These are phyloP conservation scores for Hypoxylon sp. DNA, from an alignment of 2,329 filamentous ascomycete genomes.

Conservation along the genomic window DNA sequence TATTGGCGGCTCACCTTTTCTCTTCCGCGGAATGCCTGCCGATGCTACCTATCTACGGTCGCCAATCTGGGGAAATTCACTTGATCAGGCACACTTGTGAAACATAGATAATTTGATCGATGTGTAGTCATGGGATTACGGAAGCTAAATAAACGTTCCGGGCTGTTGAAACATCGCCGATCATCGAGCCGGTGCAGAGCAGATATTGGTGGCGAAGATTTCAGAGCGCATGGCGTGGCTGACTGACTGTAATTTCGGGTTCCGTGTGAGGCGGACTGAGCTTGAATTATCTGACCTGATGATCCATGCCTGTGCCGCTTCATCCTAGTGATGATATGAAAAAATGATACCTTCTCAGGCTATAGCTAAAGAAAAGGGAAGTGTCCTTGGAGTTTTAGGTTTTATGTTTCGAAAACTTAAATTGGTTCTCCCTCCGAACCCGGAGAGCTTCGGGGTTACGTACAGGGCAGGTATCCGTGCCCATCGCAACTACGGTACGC, in stretches of 20 bases:
- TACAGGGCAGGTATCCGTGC: conserved; percentile 10
- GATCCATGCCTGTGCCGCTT: conserved; percentile 1
- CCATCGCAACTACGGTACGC: conserved; percentile 26
- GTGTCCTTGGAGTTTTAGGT: neutral
- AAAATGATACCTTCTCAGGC: neutral
- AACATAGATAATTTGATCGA: conserved; percentile 18
- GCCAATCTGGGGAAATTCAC: conserved; percentile 32
- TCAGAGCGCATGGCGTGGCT: conserved; percentile 13
- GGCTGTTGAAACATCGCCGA: conserved; percentile 16
- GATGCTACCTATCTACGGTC: conserved; percentile 23
- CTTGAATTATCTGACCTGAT: conserved; percentile 40
- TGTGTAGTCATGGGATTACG: conserved; percentile 14
- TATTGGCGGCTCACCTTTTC: conserved; percentile 37
- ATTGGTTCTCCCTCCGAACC: conserved; percentile 23
- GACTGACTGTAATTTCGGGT: conserved; percentile 22
- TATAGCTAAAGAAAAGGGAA: neutral
- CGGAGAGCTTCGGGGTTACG: conserved; percentile 17
- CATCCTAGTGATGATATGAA: neutral
- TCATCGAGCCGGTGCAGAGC: conserved; percentile 5
- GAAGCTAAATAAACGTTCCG: conserved; percentile 15
- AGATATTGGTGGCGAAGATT: neutral
- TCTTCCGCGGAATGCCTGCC: conserved; percentile 3
- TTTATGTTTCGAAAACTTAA: neutral
- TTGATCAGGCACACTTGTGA: conserved; percentile 31
- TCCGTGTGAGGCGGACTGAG: conserved; percentile 1